phyloP scores from a whole-genome alignment of 192 early-diverging fungal species.

The Gamsiella multidivaricata region DNA sequence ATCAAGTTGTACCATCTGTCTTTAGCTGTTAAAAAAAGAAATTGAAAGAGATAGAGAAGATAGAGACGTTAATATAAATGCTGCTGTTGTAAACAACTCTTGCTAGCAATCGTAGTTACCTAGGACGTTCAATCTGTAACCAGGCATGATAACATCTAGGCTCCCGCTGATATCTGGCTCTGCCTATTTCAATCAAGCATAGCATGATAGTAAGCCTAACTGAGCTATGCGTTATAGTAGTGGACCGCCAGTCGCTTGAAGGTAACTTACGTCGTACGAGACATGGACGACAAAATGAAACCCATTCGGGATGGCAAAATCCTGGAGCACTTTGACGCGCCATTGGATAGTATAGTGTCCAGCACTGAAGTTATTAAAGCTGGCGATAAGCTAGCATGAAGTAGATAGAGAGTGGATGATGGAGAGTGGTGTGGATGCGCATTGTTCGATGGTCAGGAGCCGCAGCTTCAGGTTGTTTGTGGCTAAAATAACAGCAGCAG shows the following conservation, averaged over 20 bases:
- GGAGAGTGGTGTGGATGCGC: too few relatives aligned
- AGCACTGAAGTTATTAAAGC: constrained; percentile 23
- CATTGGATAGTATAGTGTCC: constrained; percentile 34
- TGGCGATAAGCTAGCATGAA: constrained; percentile 19
- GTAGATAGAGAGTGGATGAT: not conserved
- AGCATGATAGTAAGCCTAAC: not conserved
- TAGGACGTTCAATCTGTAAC: constrained; percentile 16
- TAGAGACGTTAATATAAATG: not conserved
- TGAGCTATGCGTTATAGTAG: too few relatives aligned
- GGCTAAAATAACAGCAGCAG: too few relatives aligned
- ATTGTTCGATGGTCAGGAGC: too few relatives aligned
- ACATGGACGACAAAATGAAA: constrained; percentile 35
- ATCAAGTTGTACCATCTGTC: constrained; percentile 34
- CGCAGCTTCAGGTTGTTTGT: too few relatives aligned
- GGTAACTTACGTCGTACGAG: constrained; percentile 33
- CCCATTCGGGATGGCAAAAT: constrained; percentile 37
- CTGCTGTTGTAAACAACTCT: too few relatives aligned
- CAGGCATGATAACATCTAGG: constrained; percentile 37
- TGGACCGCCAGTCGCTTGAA: too few relatives aligned
- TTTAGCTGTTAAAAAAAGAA: constrained; percentile 7
- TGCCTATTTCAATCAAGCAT: not conserved
- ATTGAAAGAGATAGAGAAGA: not conserved
- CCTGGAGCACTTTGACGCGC: constrained; percentile 26
- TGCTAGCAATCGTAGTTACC: too few relatives aligned
- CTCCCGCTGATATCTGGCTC: constrained; percentile 47